Evolutionary conservation across 2,329 filamentous ascomycete species (phyloP), one percentile per base, ranked within the genome.

Genomic region (Botrytis byssoidea): DNA sequence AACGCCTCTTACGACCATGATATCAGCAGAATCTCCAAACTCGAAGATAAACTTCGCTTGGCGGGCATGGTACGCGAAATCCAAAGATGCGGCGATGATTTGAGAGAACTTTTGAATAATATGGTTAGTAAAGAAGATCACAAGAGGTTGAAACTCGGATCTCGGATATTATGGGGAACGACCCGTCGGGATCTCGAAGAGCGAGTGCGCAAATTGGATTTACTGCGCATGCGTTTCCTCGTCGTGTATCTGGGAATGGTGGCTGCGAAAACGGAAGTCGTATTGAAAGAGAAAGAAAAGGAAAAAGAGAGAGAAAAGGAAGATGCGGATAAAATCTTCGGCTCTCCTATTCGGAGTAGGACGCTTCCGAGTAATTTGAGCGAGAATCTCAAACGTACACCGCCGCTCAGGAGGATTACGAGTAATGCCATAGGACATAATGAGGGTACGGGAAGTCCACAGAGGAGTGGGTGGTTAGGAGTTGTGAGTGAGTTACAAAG

Each of bases 1-100:
- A 91, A 90, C 78, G 89, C 91, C 81, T 88, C 85, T 78, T 90
- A 90, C 79, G 88, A 90, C 80, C 84, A 85, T 77, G 88, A 91
- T 78, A 84, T 91, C 66, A 83, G 85, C 72, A 87, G 86, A 74
- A 85, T 91, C 57, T 85, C 84, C 79, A 86, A 86, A 59, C 83
- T 90, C 44, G 89, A 90, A 76, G 89, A 91, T 80, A 90, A 90
- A 83, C 79, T 90, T 66, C 87, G 89, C 68, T 84, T 91, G 59
- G 84, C 83, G 74, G 85, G 85, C 60, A 82, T 91, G 74, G 82
- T 91, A 76, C 85, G 88, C 75, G 88, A 91, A 81, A 91, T 91
- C 74, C 89, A 90, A 80, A 87, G 85, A 79, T 84, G 83, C 60
- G 85, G 88, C 69, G 88, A 91, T 79, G 88, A 90, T 77, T 79